Evolutionary conservation across 176 grass and related monocot genomes (phyloP), one percentile per base, ranked within the genome.

Genomic region (Alloteropsis semialata): DNA sequence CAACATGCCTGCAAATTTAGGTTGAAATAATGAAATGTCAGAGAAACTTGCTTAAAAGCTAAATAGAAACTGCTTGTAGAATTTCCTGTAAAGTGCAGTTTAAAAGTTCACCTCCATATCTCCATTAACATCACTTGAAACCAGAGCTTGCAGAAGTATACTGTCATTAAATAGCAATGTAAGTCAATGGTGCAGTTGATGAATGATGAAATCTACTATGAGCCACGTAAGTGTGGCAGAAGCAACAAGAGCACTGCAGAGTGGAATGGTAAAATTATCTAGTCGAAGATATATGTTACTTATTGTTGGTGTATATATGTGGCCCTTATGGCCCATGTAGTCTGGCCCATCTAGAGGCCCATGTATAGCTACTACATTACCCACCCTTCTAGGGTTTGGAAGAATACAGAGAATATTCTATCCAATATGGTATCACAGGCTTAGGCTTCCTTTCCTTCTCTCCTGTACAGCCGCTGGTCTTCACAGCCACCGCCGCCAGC

Each of bases 61-160:
- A 56, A 54, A 75, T 13, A 55, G 13, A 56, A n/a, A 38, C 49
- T 34, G 57, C 22, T 81, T 76, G 17, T 37, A 24, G 34, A 82
- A 50, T 59, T 0, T 81, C 65, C 32, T 45, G 48, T 49, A 65
- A 82, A 57, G 3, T 51, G 70, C 61, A 84, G 41, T 7, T 28
- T 69, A 84, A 82, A 18, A 77, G 30, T 77, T 75, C 77, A 93
- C 96, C 96, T 99, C 96, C 80, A 90, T 86, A 85, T 96, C 96
- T 58, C 81, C 93, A 92, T 92, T 92, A 85, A 80, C 84, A 60
- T 89, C 89, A 79, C 79, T 88, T 90, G 87, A 91, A 77, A 96
- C 73, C 85, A 99, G 76, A 82, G 91, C 85, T 92, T 92, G 96
- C 41, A 96, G 85, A 88, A 99, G 91, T 68, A 93, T 68, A 81